A percentile compares a stretch with the other conserved stretches of the same genome.
Evolutionary conservation across 768 basidiomycete species (phyloP).

Genomic region (Mycena epipterygia): DNA sequence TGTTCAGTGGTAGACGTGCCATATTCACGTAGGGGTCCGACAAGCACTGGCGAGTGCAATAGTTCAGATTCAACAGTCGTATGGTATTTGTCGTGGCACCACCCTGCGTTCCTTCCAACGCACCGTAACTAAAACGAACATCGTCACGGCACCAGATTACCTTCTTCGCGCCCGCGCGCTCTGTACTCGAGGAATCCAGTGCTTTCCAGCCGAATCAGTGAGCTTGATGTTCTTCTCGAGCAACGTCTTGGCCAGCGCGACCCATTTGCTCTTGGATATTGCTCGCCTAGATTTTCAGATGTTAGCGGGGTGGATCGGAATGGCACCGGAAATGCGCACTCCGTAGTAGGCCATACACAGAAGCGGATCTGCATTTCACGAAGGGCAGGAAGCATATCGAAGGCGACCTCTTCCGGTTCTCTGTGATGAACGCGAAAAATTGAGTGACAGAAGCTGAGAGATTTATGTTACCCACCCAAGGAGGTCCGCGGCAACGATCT

Average conservation of each 20-base stretch:
- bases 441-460: background rate
- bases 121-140: too few relatives aligned
- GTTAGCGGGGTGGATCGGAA: background rate
- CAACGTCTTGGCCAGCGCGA: slow-evolving; percentile 6
- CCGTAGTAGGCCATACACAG: slow-evolving; percentile 8
- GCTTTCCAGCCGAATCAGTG: background rate
- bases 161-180: background rate
- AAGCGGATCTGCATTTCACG: background rate
- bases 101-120: too few relatives aligned
- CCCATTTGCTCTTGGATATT: slow-evolving; percentile 1
- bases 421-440: background rate
- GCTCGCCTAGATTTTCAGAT: background rate
- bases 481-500: background rate
- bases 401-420: background rate
- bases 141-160: too few relatives aligned
- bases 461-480: background rate
- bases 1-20: too few relatives aligned
- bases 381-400: slow-evolving; percentile 4
- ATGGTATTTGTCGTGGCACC: too few relatives aligned
- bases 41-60: too few relatives aligned
- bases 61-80: too few relatives aligned
- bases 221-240: background rate
- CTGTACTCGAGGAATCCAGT: slow-evolving; percentile 12
- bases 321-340: background rate
- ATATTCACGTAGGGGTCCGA: too few relatives aligned